Conservation (phyloP, 768 basidiomycete species). For the Mrakia frigida region DNA sequence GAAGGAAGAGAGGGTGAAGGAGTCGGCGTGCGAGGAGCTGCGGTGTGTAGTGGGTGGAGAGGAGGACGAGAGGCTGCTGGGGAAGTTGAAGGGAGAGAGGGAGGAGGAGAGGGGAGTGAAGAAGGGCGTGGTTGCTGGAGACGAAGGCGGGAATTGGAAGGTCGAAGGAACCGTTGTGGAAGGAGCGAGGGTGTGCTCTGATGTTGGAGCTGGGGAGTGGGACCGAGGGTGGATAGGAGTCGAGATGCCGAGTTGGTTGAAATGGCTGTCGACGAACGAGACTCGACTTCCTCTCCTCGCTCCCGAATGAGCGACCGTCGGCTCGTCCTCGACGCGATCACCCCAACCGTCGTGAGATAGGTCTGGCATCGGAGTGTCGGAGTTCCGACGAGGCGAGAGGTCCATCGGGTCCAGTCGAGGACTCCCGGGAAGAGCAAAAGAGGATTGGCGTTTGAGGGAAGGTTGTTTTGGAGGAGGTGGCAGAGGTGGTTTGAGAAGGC, state of each 20-base stretch:
- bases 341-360: neutral
- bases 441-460: conserved; percentile 15
- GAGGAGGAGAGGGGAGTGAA: neutral
- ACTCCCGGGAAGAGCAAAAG: neutral
- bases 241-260: neutral
- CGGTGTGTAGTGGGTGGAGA: neutral
- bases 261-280: conserved; percentile 26
- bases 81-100: neutral
- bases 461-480: conserved; percentile 22
- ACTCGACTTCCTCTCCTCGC: conserved; percentile 23
- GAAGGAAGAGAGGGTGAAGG: neutral
- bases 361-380: neutral
- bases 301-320: neutral
- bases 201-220: neutral
- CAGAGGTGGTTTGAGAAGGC: conserved; percentile 11
- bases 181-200: neutral
- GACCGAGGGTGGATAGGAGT: neutral
- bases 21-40: neutral
- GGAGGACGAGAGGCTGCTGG: neutral
- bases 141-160: conserved; percentile 5
- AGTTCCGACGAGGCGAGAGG: neutral
- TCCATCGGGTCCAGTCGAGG: neutral
- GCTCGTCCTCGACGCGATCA: neutral
- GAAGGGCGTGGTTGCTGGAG: conserved; percentile 2
- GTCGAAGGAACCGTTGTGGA: neutral